Percentiles rank a stretch among this genome's conserved stretches.
phyloP scores from a whole-genome alignment of 805 yeast species.

The Phaffomyces thermotolerans region DNA sequence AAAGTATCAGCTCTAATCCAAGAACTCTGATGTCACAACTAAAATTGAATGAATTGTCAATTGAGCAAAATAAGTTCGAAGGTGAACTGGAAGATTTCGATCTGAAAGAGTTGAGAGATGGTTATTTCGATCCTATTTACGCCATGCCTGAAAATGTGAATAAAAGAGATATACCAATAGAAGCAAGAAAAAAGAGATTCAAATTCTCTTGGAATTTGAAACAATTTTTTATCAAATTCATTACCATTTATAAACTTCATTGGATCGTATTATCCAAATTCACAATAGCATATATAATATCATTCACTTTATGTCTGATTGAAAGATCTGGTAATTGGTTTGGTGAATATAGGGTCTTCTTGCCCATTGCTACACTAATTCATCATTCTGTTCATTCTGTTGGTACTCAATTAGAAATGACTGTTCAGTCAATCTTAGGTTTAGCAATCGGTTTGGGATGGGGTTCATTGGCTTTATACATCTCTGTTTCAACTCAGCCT shows the following conservation, averaged over 20 bases:
- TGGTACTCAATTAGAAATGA: conserved; percentile 42
- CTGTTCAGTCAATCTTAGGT: conserved; percentile 33
- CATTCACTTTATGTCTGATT: conserved; percentile 33
- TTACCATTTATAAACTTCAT: not conserved
- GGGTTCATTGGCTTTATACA: conserved; percentile 35
- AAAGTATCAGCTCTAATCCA: conserved; percentile 11
- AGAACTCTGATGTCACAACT: conserved; percentile 31
- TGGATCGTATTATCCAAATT: conserved; percentile 18
- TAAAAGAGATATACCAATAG: not conserved
- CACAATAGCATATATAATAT: conserved; percentile 31
- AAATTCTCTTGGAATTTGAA: not conserved
- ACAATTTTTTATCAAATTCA: conserved; percentile 1
- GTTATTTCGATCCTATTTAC: conserved; percentile 41
- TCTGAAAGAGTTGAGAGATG: conserved; percentile 40
- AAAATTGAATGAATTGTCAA: conserved; percentile 23
- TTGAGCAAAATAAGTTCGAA: conserved; percentile 6
- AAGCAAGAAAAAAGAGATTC: not conserved
- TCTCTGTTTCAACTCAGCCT: conserved; percentile 34
- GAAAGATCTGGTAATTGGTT: conserved; percentile 35
- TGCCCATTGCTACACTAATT: conserved; percentile 35
- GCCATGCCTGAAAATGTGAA: conserved; percentile 20
- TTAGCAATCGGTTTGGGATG: conserved; percentile 36
- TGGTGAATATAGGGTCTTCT: conserved; percentile 33
- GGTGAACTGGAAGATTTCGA: conserved; percentile 27
- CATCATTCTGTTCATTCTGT: conserved; percentile 41